Conservation (phyloP, 345 rosid species). For the Camelina laxa region DNA sequence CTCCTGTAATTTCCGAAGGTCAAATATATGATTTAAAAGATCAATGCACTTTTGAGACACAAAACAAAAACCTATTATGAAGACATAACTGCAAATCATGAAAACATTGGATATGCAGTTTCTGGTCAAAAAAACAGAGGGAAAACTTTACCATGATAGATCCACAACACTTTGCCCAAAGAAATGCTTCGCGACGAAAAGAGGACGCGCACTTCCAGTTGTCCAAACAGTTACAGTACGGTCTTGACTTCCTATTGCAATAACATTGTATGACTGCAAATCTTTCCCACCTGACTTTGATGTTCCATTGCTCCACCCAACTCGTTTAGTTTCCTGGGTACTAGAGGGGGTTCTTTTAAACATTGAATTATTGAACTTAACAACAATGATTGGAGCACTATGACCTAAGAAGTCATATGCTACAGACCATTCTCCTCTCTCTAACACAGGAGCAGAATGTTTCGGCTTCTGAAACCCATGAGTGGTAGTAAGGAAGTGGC, state of each 20-base stretch:
- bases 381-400: constrained; percentile 95
- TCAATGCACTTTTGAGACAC: constrained; percentile 11
- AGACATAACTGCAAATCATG: constrained; percentile 13
- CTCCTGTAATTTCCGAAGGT: constrained; percentile 64
- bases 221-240: constrained; percentile 99
- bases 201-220: constrained; percentile 95
- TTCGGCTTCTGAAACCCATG: constrained; percentile 99
- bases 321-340: constrained; percentile 62
- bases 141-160: constrained; percentile 79
- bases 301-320: constrained; percentile 89
- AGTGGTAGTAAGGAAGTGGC: constrained; percentile 96
- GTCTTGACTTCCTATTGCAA: constrained; percentile 99
- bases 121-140: neutral
- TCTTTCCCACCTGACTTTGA: constrained; percentile 84
- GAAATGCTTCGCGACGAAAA: constrained; percentile 98
- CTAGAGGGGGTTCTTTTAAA: constrained; percentile 59
- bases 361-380: constrained; percentile 97
- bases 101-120: neutral
- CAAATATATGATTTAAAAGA: constrained; percentile 13
- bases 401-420: constrained; percentile 98
- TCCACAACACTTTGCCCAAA: constrained; percentile 98
- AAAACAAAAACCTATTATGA: neutral
- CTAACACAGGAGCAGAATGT: constrained; percentile 99
- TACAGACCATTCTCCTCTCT: constrained; percentile 99
- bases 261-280: constrained; percentile 83